These are phyloP conservation scores for Aegle marmelos DNA, from an alignment of 345 rosid species.

Conservation along the genomic window DNA sequence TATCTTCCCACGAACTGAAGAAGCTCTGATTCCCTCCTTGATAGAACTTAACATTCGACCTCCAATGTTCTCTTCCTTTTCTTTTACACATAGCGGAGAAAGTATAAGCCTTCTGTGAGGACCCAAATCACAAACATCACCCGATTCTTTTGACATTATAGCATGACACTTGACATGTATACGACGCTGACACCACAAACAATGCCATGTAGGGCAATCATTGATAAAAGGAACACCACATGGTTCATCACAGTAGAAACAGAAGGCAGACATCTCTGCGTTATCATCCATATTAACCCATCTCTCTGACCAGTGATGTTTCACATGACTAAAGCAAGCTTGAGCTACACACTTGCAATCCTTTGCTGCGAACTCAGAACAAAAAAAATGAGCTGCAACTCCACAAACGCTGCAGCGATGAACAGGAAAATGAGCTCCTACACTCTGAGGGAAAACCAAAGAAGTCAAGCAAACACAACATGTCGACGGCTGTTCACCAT, in stretches of 20 bases:
- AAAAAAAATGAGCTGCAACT: conserved; percentile 60
- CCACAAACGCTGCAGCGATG: conserved; percentile 61
- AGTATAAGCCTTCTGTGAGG: conserved; percentile 55
- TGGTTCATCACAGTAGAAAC: conserved; percentile 64
- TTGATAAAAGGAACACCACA: conserved; percentile 67
- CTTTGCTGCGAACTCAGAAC: conserved; percentile 57
- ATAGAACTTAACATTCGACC: conserved; percentile 39
- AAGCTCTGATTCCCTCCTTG: conserved; percentile 34
- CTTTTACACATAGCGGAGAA: conserved; percentile 60
- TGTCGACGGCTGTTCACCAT: conserved; percentile 45
- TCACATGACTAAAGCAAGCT: conserved; percentile 47
- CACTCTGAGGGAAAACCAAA: conserved; percentile 35
- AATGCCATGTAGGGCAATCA: conserved; percentile 70
- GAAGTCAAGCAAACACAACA: conserved; percentile 62
- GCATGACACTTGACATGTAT: conserved; percentile 65
- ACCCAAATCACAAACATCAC: conserved; percentile 64
- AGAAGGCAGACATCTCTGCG: conserved; percentile 56
- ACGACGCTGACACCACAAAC: conserved; percentile 71
- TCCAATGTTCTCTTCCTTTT: conserved; percentile 30
- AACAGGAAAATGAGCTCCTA: conserved; percentile 35
- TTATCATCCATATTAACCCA: conserved; percentile 64
- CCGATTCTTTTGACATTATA: conserved; percentile 59
- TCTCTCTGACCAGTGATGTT: conserved; percentile 68
- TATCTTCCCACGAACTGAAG: conserved; percentile 39
- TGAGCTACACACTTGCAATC: conserved; percentile 70